phyloP scores from a whole-genome alignment of 257 asterid species.

The Misopates orontium region DNA sequence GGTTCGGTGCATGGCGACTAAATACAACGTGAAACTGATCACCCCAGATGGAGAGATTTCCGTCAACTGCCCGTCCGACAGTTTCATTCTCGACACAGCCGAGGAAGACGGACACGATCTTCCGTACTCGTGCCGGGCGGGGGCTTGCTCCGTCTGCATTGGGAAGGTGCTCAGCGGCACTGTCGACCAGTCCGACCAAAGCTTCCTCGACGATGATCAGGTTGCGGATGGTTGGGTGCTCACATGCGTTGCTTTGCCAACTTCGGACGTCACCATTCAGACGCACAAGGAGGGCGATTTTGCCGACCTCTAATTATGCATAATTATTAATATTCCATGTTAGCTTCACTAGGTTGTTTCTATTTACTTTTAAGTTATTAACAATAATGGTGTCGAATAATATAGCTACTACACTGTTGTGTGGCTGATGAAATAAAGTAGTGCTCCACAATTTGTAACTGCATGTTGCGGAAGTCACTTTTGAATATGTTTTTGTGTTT shows the following conservation, averaged over 20 bases:
- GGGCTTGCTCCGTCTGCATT: conserved; percentile 84
- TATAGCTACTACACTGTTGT: no score
- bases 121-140: conserved; percentile 92
- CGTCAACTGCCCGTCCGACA: conserved; percentile 47
- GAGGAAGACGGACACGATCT: conserved; percentile 62
- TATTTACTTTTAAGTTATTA: no score
- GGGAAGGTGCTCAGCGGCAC: conserved; percentile 54
- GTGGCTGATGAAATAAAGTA: no score
- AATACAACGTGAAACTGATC: conserved; percentile 62
- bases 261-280: conserved; percentile 49
- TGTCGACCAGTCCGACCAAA: conserved; percentile 73
- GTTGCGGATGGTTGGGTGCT: conserved; percentile 54
- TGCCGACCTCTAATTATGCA: no score
- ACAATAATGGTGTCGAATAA: no score
- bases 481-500: no score
- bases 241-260: conserved; percentile 69
- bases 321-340: no score
- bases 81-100: conserved; percentile 63
- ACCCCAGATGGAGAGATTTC: conserved; percentile 49
- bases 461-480: no score
- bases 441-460: no score
- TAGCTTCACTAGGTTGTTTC: no score
- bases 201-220: conserved; percentile 76
- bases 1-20: conserved; percentile 59
- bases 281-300: conserved; percentile 81